Base-by-base conservation (phyloP, 192 early-diverging fungal species). In the Coemansia biformis region DNA sequence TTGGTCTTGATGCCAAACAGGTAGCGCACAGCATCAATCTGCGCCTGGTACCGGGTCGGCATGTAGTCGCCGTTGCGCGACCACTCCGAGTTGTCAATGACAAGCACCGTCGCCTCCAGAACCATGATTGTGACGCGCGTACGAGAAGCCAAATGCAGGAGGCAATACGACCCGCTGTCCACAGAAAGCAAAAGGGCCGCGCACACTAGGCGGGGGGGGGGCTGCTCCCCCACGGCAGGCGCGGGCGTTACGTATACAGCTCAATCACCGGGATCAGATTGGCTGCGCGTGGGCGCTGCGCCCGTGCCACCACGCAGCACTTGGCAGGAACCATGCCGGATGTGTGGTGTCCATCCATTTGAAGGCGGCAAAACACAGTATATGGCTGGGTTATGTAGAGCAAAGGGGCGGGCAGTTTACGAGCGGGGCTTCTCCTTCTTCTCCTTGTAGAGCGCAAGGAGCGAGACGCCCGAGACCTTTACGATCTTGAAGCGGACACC, bases 401-500 rank as follows among this genome's bases (percentile, higher is more conserved):
- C n/a, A n/a, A 26, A n/a, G n/a, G 22, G 40, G 23, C 16, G 46
- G 37, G 17, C 29, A 50, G 35, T 48, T 86, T 91, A 91, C 55
- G 89, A 85, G 60, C 94, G 84, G 64, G 92, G 92, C 88, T 98
- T 99, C 85, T 96, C 96, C 89, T 99, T 99, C 92, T 99, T 99
- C 82, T 99, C 96, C 86, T 97, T 99, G 85, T 90, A 99, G 77
- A 99, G 78, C 66, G 96, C 94, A 49, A 97, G 79, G 59, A 99
- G 92, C 38, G 94, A 90, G 63, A 99, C 96, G 79, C 94, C 94
- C 58, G 96, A 87, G 65, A 99, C 96, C 86, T 99, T 96, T 78
- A 99, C 93, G 63, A 97, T 84, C 92, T 99, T 99, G 91, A 99
- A 99, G 65, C 96, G 94, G 65, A 97, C 90, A 92, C 96, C 96